phyloP scores from a whole-genome alignment of 495 filamentous ascomycete species.

The Aspergillus conjunctus region DNA sequence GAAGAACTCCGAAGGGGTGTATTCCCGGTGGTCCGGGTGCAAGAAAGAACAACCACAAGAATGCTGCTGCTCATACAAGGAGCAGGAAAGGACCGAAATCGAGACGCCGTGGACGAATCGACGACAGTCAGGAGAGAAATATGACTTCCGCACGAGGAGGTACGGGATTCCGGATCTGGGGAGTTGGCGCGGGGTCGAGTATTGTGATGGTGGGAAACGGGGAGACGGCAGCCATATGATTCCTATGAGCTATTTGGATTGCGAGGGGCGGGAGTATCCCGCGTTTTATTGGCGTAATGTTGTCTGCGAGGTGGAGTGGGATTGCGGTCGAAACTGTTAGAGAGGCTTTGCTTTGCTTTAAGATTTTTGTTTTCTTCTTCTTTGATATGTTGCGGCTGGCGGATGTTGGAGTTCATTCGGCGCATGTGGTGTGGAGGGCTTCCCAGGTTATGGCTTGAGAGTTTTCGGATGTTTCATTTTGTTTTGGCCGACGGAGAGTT shows the following conservation, averaged over 20 bases:
- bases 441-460: slow-evolving; percentile 25
- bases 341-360: neutral
- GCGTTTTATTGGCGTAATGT: slow-evolving; percentile 32
- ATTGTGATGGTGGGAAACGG: slow-evolving; percentile 24
- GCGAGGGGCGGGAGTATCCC: slow-evolving; percentile 30
- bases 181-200: slow-evolving; percentile 37
- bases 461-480: neutral
- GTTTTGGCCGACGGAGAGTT: slow-evolving; percentile 31
- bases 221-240: slow-evolving; percentile 25
- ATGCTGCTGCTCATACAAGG: neutral
- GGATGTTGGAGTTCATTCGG: slow-evolving; percentile 18
- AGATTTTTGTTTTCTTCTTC: too few species aligned
- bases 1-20: neutral
- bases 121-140: slow-evolving; percentile 22
- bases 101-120: slow-evolving; percentile 22
- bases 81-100: neutral
- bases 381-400: neutral
- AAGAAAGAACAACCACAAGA: slow-evolving; percentile 2
- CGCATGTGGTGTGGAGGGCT: slow-evolving; percentile 33
- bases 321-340: slow-evolving; percentile 6
- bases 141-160: slow-evolving; percentile 36
- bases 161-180: slow-evolving; percentile 33
- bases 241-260: slow-evolving; percentile 36
- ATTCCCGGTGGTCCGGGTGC: slow-evolving; percentile 32
- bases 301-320: slow-evolving; percentile 26